These are phyloP conservation scores for Ganoderma multipileum DNA, from an alignment of 1,284 basidiomycete genomes.

Conservation along the genomic window DNA sequence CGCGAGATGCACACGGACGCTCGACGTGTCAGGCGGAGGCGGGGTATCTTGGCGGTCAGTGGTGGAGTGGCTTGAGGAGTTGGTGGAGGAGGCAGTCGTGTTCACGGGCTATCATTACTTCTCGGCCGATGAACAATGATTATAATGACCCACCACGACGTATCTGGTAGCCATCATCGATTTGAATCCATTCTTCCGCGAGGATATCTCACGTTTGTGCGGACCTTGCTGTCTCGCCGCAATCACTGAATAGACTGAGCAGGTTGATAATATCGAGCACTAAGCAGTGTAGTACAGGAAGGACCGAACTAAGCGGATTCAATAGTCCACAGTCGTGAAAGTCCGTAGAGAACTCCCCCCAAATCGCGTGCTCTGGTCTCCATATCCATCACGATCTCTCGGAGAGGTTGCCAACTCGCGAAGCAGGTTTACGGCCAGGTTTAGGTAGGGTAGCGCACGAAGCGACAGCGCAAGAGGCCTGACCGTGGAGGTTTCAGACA, in stretches of 20 bases:
- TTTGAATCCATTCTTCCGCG: too few species aligned
- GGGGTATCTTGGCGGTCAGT: background rate
- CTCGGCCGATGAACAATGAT: background rate
- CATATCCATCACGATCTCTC: constrained; percentile 3
- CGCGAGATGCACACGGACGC: background rate
- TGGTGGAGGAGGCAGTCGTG: background rate
- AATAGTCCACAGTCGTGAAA: too few species aligned
- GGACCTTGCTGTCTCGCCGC: too few species aligned
- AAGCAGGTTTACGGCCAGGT: background rate
- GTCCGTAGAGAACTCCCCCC: background rate
- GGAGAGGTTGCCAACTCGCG: background rate
- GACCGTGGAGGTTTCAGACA: background rate
- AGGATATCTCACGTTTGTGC: too few species aligned
- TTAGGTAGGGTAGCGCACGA: background rate
- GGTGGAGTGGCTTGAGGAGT: background rate
- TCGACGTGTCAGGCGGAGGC: too few species aligned
- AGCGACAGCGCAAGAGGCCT: background rate
- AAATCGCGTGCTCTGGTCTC: constrained; percentile 4
- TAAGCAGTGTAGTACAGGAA: too few species aligned
- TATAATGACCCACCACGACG: too few species aligned
- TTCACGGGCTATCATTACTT: background rate
- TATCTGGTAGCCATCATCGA: too few species aligned
- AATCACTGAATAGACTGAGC: too few species aligned
- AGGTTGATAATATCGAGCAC: too few species aligned
- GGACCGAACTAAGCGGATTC: too few species aligned